These are phyloP conservation scores for Auriscalpium microsporum DNA, from an alignment of 768 basidiomycete genomes.

Conservation along the genomic window DNA sequence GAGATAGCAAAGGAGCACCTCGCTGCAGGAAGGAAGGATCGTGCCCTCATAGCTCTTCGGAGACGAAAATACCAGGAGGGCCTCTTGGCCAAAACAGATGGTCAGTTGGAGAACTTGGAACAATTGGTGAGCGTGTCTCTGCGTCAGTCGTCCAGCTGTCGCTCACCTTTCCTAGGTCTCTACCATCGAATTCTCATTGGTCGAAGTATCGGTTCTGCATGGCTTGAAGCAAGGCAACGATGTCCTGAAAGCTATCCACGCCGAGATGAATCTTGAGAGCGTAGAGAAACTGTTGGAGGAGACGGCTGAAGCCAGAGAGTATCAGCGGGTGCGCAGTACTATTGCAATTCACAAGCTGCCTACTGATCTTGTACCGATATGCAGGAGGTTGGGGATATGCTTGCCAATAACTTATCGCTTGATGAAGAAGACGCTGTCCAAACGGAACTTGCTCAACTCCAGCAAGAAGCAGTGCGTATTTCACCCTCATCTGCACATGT, in stretches of 20 bases:
- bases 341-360: no score
- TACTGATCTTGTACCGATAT: not conserved
- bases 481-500: not conserved
- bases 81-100: slow-evolving; percentile 80
- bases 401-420: slow-evolving; percentile 69
- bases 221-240: slow-evolving; percentile 91
- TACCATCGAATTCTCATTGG: slow-evolving; percentile 91
- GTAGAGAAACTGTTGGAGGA: slow-evolving; percentile 94
- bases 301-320: slow-evolving; percentile 86
- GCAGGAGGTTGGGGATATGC: slow-evolving; percentile 87
- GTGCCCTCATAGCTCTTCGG: slow-evolving; percentile 81
- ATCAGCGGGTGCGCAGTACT: slow-evolving; percentile 59
- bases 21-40: slow-evolving; percentile 72
- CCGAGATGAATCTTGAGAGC: slow-evolving; percentile 83
- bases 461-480: slow-evolving; percentile 49
- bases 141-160: not conserved
- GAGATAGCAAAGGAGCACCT: slow-evolving; percentile 83
- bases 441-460: slow-evolving; percentile 63
- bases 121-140: slow-evolving; percentile 55
- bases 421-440: slow-evolving; percentile 96
- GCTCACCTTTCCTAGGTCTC: slow-evolving; percentile 55
- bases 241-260: slow-evolving; percentile 88
- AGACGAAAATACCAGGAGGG: slow-evolving; percentile 91
- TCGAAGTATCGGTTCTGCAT: slow-evolving; percentile 87
- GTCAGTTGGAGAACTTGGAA: slow-evolving; percentile 82